Base-by-base conservation (phyloP, 352 stramenopile species). In the Lagenidium sp. region DNA sequence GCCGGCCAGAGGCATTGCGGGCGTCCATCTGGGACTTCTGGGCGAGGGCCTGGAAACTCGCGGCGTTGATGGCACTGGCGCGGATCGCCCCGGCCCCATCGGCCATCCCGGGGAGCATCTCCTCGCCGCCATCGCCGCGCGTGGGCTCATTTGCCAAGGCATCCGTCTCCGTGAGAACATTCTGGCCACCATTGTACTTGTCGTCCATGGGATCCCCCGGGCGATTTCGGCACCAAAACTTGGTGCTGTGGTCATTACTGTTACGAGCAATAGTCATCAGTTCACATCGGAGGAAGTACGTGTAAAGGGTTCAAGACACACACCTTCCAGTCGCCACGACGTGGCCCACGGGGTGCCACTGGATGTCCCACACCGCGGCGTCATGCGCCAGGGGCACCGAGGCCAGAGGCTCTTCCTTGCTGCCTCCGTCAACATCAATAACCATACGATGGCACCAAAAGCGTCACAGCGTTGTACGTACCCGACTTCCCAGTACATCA, bases 401-500 rank as follows among this genome's bases (percentile, higher is more conserved):
- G 5, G 83, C 83, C 26, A 95, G 54, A 10, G 85, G 70, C 19
- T 84, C 81, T 15, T 90, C 76, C 43, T 94, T 90, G 32, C 81
- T 87, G 51, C 24, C 36, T 21, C 36, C 10, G 5, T 23, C 13
- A 30, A n/a, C n/a, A n/a, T n/a, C n/a, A n/a, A n/a, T n/a, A n/a
- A n/a, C n/a, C n/a, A n/a, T n/a, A n/a, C n/a, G n/a, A n/a, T n/a
- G n/a, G n/a, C n/a, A n/a, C n/a, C n/a, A n/a, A n/a, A n/a, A n/a
- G n/a, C n/a, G n/a, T n/a, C n/a, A n/a, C n/a, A n/a, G n/a, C n/a
- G n/a, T n/a, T n/a, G n/a, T n/a, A 75, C 78, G 41, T 77, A 91
- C 57, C 87, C 90, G 25, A 98, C 74, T 72, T 97, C 96, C 96
- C 96, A 99, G 72, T 97, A 98, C 56, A 98, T 86, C 36, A 99